Percentiles rank a stretch among this genome's conserved stretches.
Evolutionary conservation across 2,329 filamentous ascomycete genomes (phyloP).

Genomic region (Intubia oerlemansii): DNA sequence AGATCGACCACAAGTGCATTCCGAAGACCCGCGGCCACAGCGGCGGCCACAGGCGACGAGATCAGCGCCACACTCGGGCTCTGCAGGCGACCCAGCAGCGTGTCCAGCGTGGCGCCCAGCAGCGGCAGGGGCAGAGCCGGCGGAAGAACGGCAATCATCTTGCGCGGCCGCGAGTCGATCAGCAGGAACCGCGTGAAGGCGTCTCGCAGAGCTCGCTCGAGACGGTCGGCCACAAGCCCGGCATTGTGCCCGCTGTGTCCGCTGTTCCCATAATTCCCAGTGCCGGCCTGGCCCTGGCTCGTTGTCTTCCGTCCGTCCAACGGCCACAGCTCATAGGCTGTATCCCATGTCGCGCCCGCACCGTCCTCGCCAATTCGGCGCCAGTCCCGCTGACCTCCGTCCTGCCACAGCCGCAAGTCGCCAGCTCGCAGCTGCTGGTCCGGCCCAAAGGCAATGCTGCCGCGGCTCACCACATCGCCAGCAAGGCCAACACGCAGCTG

Average conservation of each 20-base stretch:
- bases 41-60: constrained; percentile 51
- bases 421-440: constrained; percentile 58
- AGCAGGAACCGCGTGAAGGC: constrained; percentile 42
- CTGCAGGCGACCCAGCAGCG: constrained; percentile 63
- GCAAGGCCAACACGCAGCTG: constrained; percentile 69
- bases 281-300: too few species aligned
- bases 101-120: constrained; percentile 42
- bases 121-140: constrained; percentile 8
- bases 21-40: constrained; percentile 62
- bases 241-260: too few species aligned
- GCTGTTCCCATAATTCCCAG: too few species aligned
- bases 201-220: constrained; percentile 65
- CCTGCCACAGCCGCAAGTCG: constrained; percentile 55
- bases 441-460: constrained; percentile 46
- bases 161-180: constrained; percentile 55
- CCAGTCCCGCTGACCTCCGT: constrained; percentile 27
- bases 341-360: constrained; percentile 33
- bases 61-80: constrained; percentile 63
- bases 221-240: constrained; percentile 66
- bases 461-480: constrained; percentile 60
- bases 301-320: constrained; percentile 54
- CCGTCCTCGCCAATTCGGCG: constrained; percentile 12
- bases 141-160: constrained; percentile 50
- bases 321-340: constrained; percentile 55
- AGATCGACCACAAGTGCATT: constrained; percentile 78